Conservation (phyloP, 208 protist genomes). For the Leishmania arabica region DNA sequence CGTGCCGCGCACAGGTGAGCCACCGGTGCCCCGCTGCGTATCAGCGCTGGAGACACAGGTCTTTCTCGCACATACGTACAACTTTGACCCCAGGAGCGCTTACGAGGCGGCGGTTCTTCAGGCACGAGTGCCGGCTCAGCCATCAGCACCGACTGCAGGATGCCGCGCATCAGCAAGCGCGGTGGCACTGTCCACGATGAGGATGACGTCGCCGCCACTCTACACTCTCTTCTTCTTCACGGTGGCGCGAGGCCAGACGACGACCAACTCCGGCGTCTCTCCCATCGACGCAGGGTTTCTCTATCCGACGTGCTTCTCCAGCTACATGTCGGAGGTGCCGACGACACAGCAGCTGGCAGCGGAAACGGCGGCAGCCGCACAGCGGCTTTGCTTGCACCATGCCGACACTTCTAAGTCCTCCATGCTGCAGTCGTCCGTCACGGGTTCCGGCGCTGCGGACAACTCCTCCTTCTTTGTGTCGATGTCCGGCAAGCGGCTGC, state of each 20-base stretch:
- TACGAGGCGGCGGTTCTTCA: constrained; percentile 19
- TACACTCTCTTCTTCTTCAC: constrained; percentile 35
- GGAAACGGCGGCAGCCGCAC: neutral
- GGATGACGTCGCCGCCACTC: neutral
- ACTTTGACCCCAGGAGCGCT: constrained; percentile 22
- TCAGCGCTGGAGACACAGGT: constrained; percentile 24
- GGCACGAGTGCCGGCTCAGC: neutral
- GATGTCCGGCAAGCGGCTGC: constrained; percentile 11
- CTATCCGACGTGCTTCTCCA: constrained; percentile 29
- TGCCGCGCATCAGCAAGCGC: neutral
- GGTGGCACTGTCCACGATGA: neutral
- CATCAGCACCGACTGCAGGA: neutral
- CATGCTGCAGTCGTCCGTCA: neutral
- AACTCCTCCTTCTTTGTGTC: constrained; percentile 1
- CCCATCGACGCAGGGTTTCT: constrained; percentile 5
- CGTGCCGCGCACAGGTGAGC: neutral
- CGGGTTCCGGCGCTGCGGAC: neutral
- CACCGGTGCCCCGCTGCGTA: neutral
- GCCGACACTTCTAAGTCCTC: neutral
- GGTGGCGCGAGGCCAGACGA: constrained; percentile 2
- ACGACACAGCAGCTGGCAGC: constrained; percentile 21
- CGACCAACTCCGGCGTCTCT: constrained; percentile 2
- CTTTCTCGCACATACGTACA: constrained; percentile 35
- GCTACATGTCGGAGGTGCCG: constrained; percentile 24
- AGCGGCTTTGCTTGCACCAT: neutral